Percentiles rank a stretch among this genome's conserved stretches.
Conservation (phyloP, 768 basidiomycete genomes). For the Saitozyma sp. region DNA sequence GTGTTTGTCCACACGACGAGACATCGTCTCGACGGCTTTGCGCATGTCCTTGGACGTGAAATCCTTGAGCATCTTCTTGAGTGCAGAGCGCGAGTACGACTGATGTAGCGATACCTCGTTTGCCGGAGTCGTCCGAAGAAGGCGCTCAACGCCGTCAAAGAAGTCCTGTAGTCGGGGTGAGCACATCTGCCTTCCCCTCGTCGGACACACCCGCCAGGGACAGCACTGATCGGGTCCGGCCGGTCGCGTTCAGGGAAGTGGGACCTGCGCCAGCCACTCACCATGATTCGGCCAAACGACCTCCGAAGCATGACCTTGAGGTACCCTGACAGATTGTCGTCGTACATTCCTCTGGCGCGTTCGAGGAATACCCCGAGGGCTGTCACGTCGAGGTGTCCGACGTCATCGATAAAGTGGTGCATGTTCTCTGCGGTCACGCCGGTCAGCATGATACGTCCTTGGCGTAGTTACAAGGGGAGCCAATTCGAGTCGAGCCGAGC, state of each 20-base stretch:
- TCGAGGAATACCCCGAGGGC: conserved; percentile 65
- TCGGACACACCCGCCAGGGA: too few relatives aligned
- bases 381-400: conserved; percentile 67
- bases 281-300: conserved; percentile 82
- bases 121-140: conserved; percentile 74
- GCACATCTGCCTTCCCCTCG: too few relatives aligned
- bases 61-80: conserved; percentile 86
- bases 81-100: conserved; percentile 69
- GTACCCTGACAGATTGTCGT: conserved; percentile 83
- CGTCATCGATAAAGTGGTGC: conserved; percentile 87
- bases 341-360: conserved; percentile 78
- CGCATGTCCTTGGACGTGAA: conserved; percentile 83
- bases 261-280: conserved; percentile 53
- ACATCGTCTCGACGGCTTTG: conserved; percentile 79
- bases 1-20: conserved; percentile 93
- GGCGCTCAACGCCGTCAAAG: conserved; percentile 88
- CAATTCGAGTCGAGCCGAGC: too few relatives aligned
- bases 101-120: conserved; percentile 73
- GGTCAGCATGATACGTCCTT: too few relatives aligned
- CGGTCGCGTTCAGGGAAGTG: not conserved
- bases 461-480: too few relatives aligned
- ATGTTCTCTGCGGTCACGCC: conserved; percentile 72
- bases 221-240: conserved; percentile 2
- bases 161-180: conserved; percentile 66
- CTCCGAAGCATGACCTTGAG: conserved; percentile 81